Conservation (phyloP, 228 moss, liverwort and hornwort species). For the Sphagnum magellanicum region DNA sequence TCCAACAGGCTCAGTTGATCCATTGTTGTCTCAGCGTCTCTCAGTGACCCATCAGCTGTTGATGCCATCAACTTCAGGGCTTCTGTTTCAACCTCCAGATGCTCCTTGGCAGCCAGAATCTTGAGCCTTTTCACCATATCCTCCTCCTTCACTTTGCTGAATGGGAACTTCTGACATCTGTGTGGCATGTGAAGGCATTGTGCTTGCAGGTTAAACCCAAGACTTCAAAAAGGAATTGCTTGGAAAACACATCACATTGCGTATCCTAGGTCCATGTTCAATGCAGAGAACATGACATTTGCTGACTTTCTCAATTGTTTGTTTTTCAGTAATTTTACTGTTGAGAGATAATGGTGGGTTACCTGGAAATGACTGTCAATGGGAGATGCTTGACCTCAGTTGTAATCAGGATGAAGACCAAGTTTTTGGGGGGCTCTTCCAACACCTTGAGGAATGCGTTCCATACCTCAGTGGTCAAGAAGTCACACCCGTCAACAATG, state of each 20-base stretch:
- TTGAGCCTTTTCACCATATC: slow-evolving; percentile 67
- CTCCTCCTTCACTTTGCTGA: slow-evolving; percentile 78
- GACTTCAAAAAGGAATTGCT: too few relatives aligned
- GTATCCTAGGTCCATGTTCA: too few relatives aligned
- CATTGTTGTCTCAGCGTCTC: slow-evolving; percentile 80
- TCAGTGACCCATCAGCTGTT: slow-evolving; percentile 78
- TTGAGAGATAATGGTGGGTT: not conserved
- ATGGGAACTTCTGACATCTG: slow-evolving; percentile 87
- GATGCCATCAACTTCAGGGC: slow-evolving; percentile 68
- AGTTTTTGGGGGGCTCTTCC: slow-evolving; percentile 63
- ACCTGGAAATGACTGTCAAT: slow-evolving; percentile 53
- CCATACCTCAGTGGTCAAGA: slow-evolving; percentile 65
- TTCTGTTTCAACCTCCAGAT: slow-evolving; percentile 58
- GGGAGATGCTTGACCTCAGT: slow-evolving; percentile 75
- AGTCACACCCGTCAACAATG: slow-evolving; percentile 84
- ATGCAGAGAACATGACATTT: too few relatives aligned
- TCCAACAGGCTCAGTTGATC: slow-evolving; percentile 92
- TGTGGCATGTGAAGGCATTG: not conserved
- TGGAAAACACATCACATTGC: too few relatives aligned
- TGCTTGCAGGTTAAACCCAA: too few relatives aligned
- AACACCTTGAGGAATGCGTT: slow-evolving; percentile 73
- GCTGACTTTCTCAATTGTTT: too few relatives aligned
- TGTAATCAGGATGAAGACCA: slow-evolving; percentile 74
- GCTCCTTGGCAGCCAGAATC: slow-evolving; percentile 58
- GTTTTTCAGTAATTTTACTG: too few relatives aligned